Base-by-base conservation (phyloP, 208 protist species). In the Acanthamoeba rhysodes region DNA sequence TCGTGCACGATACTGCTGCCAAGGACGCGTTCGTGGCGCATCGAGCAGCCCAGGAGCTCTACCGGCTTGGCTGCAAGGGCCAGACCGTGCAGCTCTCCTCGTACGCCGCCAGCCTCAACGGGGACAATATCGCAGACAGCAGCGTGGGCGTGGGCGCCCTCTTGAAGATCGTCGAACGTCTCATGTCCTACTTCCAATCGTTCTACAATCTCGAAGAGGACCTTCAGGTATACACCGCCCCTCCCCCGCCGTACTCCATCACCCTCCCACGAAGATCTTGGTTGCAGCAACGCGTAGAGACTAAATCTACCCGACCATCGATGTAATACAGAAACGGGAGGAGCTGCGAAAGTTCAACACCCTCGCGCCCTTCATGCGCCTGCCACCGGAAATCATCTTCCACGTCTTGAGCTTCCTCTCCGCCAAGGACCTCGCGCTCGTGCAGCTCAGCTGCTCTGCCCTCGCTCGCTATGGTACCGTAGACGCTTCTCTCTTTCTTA, bases 321-420 rank as follows among this genome's bases (percentile, higher is more conserved):
- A 59, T 4, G 4, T 37, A 34, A 9, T 59, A 32, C 45, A 85
- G 78, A 50, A 85, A 24, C 45, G 78, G 24, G 78, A 85, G 78
- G 78, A 85, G 78, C 48, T 85, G 24, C 48, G 45, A 0, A 50
- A 59, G 45, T 29, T n/a, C 20, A 85, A 85, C n/a, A 6, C 41
- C 20, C 24, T 85, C 14, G 34, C 48, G 2, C 78, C 78, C 5
- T 85, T 85, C 78, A 50, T 85, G 48, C 37, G 78, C 12, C 45
- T 85, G 48, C 78, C 78, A 20, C 78, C 78, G 1, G 78, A 85
- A 27, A 85, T 85, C 34, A 85, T 85, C 48, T 85, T 85, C 45
- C 78, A 85, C 78, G 78, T 85, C 5, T 41, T 85, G 16, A 24
- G 78, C 45, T 85, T 85, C 48, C 29, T 85, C 27, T 85, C 78